Percentiles rank a stretch among this genome's conserved stretches.
These are phyloP conservation scores for Misopates orontium DNA, from an alignment of 257 asterid species.

Conservation along the genomic window DNA sequence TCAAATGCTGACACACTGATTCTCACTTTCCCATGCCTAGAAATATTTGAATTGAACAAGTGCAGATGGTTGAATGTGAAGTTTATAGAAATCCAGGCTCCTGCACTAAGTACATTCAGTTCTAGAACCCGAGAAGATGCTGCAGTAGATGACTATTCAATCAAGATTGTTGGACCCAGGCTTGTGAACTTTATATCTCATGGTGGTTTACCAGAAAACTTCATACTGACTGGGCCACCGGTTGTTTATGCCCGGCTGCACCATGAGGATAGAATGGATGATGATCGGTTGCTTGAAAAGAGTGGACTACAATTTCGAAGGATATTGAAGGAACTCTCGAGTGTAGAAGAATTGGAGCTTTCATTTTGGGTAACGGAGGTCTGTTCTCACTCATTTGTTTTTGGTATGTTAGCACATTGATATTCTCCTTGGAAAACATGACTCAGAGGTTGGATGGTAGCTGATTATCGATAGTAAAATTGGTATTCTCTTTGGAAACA, in stretches of 20 bases:
- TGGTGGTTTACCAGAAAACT: background rate
- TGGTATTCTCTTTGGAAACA: background rate
- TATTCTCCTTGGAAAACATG: too few species aligned
- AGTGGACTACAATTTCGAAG: background rate
- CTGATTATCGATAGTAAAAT: background rate
- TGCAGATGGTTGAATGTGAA: background rate
- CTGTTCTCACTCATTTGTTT: background rate
- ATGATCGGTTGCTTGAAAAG: background rate
- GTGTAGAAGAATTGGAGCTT: background rate
- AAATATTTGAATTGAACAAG: background rate
- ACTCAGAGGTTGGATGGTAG: too few species aligned
- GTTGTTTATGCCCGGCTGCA: background rate
- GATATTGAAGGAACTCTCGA: background rate
- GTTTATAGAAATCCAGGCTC: slow-evolving; percentile 4
- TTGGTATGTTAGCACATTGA: background rate
- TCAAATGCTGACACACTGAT: background rate
- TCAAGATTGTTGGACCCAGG: background rate
- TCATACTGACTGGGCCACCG: background rate
- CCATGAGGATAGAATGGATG: background rate
- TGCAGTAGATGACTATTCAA: background rate
- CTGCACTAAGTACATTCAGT: background rate
- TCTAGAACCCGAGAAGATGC: background rate
- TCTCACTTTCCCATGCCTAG: background rate
- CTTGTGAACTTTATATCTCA: background rate
- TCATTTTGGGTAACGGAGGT: background rate